Evolutionary conservation across 805 yeast genomes (phyloP).

Genomic region (Priceomyces fermenticarens): DNA sequence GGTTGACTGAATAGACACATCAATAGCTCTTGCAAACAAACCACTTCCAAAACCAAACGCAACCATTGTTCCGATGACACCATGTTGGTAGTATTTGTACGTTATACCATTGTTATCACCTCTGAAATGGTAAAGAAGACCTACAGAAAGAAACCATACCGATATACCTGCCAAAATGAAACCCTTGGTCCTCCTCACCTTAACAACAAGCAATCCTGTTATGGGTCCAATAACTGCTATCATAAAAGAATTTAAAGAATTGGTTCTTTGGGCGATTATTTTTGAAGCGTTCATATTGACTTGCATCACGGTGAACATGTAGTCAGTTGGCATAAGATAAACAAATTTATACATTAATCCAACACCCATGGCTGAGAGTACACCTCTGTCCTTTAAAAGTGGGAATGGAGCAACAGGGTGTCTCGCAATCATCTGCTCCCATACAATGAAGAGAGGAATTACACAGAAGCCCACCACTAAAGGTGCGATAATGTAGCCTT

Average conservation of each 20-base stretch:
- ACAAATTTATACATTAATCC: constrained; percentile 58
- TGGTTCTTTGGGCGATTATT: constrained; percentile 65
- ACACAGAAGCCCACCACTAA: constrained; percentile 62
- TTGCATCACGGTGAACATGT: constrained; percentile 60
- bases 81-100: too few relatives aligned
- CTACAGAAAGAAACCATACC: constrained; percentile 61
- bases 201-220: constrained; percentile 52
- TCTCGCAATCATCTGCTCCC: constrained; percentile 56
- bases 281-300: constrained; percentile 60
- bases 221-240: constrained; percentile 59
- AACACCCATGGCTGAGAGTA: constrained; percentile 66
- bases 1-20: constrained; percentile 57
- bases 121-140: constrained; percentile 56
- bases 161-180: constrained; percentile 58
- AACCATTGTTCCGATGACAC: constrained; percentile 64
- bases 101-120: constrained; percentile 42
- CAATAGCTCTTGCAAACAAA: constrained; percentile 63
- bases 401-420: constrained; percentile 63
- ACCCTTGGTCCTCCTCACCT: constrained; percentile 50
- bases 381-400: constrained; percentile 64
- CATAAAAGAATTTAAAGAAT: constrained; percentile 60
- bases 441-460: constrained; percentile 55
- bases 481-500: constrained; percentile 64
- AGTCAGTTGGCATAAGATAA: constrained; percentile 69
- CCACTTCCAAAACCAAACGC: constrained; percentile 74